A percentile compares a stretch with the other conserved stretches of the same genome.
These are phyloP conservation scores for Penicillium decumbens DNA, from an alignment of 2,329 filamentous ascomycete species.

Conservation along the genomic window DNA sequence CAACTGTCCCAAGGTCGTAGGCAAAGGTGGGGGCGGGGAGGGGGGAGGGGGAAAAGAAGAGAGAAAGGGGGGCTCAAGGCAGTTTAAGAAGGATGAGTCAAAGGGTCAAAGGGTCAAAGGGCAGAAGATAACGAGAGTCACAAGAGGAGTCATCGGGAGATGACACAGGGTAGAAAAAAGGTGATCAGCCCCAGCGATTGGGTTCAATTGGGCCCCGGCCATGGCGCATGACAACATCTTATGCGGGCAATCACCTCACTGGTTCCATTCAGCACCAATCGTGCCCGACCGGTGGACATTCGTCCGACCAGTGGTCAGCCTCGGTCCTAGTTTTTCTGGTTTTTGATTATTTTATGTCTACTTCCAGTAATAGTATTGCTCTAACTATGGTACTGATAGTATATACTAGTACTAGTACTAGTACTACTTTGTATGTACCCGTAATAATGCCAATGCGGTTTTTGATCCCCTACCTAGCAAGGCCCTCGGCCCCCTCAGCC, in stretches of 20 bases:
- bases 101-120: constrained; percentile 13
- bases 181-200: neutral
- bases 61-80: neutral
- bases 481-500: too few relatives aligned
- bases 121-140: constrained; percentile 5
- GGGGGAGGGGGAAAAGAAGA: neutral
- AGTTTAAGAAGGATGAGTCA: constrained; percentile 13
- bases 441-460: too few relatives aligned
- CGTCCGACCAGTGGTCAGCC: neutral
- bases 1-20: neutral
- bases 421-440: too few relatives aligned
- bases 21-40: neutral
- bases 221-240: neutral
- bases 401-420: too few relatives aligned
- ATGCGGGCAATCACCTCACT: neutral
- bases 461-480: too few relatives aligned
- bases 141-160: constrained; percentile 1
- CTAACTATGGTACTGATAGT: too few relatives aligned
- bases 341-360: neutral
- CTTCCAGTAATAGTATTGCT: too few relatives aligned
- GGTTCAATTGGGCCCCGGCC: neutral
- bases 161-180: neutral
- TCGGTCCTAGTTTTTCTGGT: neutral
- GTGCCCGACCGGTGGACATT: neutral
- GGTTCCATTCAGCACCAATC: neutral